phyloP scores from a whole-genome alignment of 345 rosid genomes.

The Citrus sp. region DNA sequence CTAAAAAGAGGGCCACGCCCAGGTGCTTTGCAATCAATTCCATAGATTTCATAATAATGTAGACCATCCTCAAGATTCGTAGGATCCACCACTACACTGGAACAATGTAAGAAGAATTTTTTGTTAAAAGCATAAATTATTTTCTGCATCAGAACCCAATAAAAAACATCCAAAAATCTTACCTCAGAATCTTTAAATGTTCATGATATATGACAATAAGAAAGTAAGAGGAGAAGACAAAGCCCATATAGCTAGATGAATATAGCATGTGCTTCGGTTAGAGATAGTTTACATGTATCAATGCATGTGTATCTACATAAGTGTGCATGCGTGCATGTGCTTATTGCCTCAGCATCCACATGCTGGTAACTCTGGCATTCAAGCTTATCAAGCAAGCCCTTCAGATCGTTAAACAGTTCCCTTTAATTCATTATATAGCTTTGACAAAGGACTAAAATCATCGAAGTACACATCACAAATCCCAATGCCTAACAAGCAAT shows the following conservation, averaged over 20 bases:
- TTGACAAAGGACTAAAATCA: neutral
- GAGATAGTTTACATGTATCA: neutral
- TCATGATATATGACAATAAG: neutral
- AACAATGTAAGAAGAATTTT: slow-evolving; percentile 20
- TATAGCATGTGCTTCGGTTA: neutral
- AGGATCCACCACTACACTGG: slow-evolving; percentile 94
- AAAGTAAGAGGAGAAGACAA: neutral
- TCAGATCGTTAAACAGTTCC: neutral
- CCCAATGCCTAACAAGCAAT: neutral
- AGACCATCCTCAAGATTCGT: slow-evolving; percentile 74
- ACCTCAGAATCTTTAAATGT: neutral
- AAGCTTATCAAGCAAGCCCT: neutral
- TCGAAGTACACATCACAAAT: neutral
- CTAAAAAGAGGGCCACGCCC: slow-evolving; percentile 93
- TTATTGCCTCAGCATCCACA: neutral
- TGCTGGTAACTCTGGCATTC: neutral
- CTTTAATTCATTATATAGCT: neutral
- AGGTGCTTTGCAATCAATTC: slow-evolving; percentile 91
- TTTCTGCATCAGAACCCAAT: neutral
- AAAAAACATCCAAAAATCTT: neutral
- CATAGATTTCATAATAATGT: slow-evolving; percentile 87
- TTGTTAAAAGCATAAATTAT: slow-evolving; percentile 1
- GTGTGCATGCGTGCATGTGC: neutral
- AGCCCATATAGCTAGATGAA: neutral
- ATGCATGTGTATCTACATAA: neutral